Evolutionary conservation across 225 moss, liverwort and hornwort genomes (phyloP), one percentile per base, ranked within the genome.

Genomic region (Sphagnum tenellum): DNA sequence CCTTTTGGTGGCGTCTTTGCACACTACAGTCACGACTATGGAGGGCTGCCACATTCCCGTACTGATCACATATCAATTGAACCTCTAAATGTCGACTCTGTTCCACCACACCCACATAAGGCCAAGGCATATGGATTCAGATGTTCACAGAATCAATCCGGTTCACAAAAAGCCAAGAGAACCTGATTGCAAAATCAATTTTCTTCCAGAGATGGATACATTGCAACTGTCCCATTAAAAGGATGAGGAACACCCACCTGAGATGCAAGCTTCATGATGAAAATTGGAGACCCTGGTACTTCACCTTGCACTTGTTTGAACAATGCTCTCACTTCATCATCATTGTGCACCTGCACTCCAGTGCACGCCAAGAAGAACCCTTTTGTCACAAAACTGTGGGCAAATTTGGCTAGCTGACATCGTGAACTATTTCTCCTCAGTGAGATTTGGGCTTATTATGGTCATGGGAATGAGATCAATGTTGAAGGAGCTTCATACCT

Each of bases 291-390:
- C 5, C 96, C 96, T 7, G 96, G 96, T 5, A 98, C 98, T 77
- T 98, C 96, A 12, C 96, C 96, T 65, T 98, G 96, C 73, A 98
- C 96, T 87, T 98, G 96, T 85, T 93, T 98, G 60, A 98, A 98
- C 65, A 98, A 63, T 4, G 83, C 73, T 77, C 90, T 81, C 63
- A 98, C 96, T 80, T 93, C 96, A 47, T 98, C 96, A 60, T 98
- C 92, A 75, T 83, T 88, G 63, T 87, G 78, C 61, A 98, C 96
- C 87, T 87, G 80, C 71, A 68, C 58, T 65, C 3, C 29, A 29
- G 29, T 29, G 29, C 29, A 29, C 1, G 29, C 29, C 29, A 29
- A 29, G 29, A 29, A 29, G 29, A 29, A 29, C 29, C 29, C 29
- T 29, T 29, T 29, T 29, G 29, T 29, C 29, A 29, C 29, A 29